Percentiles rank a stretch among this genome's conserved stretches.
These are phyloP conservation scores for Chaetothyriales sp. DNA, from an alignment of 2,329 filamentous ascomycete genomes.

Conservation along the genomic window DNA sequence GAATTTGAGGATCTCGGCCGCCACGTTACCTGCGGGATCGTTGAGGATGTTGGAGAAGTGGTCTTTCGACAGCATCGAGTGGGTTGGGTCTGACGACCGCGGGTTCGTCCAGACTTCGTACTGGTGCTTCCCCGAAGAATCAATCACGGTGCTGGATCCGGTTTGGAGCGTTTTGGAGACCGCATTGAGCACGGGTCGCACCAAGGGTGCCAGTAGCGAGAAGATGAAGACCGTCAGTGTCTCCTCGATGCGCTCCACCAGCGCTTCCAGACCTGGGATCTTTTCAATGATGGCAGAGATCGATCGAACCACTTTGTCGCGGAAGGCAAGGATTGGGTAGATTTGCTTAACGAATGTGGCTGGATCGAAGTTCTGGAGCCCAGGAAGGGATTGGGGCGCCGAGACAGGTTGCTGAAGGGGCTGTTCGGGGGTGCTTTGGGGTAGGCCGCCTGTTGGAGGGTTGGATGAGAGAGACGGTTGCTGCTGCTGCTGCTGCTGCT, in stretches of 20 bases:
- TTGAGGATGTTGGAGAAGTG: conserved; percentile 72
- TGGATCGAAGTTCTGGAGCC: conserved; percentile 67
- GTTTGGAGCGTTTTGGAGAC: conserved; percentile 75
- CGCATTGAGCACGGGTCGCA: conserved; percentile 78
- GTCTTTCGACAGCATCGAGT: conserved; percentile 72
- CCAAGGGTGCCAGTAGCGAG: conserved; percentile 77
- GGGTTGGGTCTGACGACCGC: conserved; percentile 61
- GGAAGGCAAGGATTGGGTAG: conserved; percentile 86
- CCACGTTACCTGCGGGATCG: conserved; percentile 60
- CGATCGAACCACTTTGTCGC: conserved; percentile 80
- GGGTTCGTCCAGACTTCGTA: conserved; percentile 69
- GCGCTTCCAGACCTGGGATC: conserved; percentile 72
- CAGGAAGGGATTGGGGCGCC: conserved; percentile 47
- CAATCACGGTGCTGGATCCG: conserved; percentile 60
- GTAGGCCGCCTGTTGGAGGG: neutral
- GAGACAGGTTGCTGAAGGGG: conserved; percentile 14
- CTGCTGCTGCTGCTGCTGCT: conserved; percentile 1
- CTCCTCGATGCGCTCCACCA: conserved; percentile 91
- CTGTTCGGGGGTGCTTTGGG: neutral
- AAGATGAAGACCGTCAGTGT: conserved; percentile 84
- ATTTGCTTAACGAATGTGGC: conserved; percentile 67
- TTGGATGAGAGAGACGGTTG: neutral
- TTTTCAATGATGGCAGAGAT: conserved; percentile 79
- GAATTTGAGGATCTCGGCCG: conserved; percentile 68
- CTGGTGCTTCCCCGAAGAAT: conserved; percentile 58